Evolutionary conservation across 2,329 filamentous ascomycete species (phyloP), one percentile per base, ranked within the genome.

Genomic region (Simplicillium sp.): DNA sequence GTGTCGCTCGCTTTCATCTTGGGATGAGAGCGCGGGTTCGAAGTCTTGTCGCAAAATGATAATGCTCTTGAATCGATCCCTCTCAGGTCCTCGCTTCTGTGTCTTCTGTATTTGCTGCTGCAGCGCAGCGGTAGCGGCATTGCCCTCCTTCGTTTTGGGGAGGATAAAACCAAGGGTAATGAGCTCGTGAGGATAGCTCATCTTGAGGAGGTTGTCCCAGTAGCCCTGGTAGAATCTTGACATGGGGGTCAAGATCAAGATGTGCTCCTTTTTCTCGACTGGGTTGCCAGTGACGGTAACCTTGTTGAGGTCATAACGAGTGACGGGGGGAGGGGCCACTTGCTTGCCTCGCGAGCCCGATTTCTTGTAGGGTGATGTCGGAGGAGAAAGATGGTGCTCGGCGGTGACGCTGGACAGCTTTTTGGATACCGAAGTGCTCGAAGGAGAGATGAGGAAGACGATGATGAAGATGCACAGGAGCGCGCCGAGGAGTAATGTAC

Each of bases 111-210:
- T 86, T 50, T 87, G 83, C 42, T 82, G 81, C 64, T 98, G 89
- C 40, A 98, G 69, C 32, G 84, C 81, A 7, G 80, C 68, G 13
- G 88, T 92, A 3, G 92, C 92, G 20, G 80, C 71, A 61, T 97
- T 94, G 44, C 92, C 92, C 52, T 96, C 89, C 57, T 84, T 84
- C 37, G 82, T 94, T 67, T 94, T 94, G 39, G 92, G 92, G 20
- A 95, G 81, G 57, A 98, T 97, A 67, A 97, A 98, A 32, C 87
- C 92, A 20, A 98, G 72, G 1, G 87, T 94, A 56, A 98, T 94
- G 48, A 97, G 77, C 44, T 95, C 85, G 65, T 96, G 92, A 3
- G 92, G 92, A 60, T 97, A 98, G 54, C 66, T 75, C 42, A 98
- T 74, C 57, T 78, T 78, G 50, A 89, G 61, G 20, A 98, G 71